Conservation (phyloP, 2,329 filamentous ascomycete species). For the Hysterium pulicare region DNA sequence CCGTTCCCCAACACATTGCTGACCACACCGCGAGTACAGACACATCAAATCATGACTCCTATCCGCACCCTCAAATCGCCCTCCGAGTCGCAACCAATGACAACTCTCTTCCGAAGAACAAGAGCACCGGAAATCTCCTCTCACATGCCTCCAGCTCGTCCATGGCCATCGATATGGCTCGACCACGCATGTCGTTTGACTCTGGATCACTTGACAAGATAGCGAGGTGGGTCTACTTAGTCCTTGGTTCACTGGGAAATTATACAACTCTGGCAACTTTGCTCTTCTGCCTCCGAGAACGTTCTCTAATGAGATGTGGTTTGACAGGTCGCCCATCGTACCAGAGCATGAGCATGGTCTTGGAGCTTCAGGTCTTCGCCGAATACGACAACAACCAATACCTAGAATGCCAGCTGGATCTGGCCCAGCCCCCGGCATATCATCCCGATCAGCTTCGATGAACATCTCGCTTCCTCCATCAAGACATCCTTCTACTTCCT, state of each 20-base stretch:
- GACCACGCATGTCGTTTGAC: slow-evolving; percentile 75
- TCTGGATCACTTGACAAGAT: slow-evolving; percentile 65
- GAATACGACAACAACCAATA: slow-evolving; percentile 85
- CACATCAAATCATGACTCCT: slow-evolving; percentile 32
- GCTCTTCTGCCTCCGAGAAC: no score
- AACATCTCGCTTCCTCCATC: slow-evolving; percentile 61
- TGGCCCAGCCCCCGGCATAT: slow-evolving; percentile 28
- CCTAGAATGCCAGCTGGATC: slow-evolving; percentile 53
- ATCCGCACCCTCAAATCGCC: slow-evolving; percentile 18
- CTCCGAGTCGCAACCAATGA: slow-evolving; percentile 24
- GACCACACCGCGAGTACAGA: slow-evolving; percentile 17
- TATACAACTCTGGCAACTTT: no score
- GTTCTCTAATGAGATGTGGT: no score
- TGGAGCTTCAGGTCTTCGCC: slow-evolving; percentile 79
- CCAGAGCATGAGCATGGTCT: slow-evolving; percentile 84
- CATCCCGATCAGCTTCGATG: slow-evolving; percentile 67
- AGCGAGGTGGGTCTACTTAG: slow-evolving; percentile 60
- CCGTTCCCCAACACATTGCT: background rate
- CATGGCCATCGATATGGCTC: slow-evolving; percentile 53
- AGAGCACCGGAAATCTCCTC: slow-evolving; percentile 49
- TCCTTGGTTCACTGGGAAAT: background rate
- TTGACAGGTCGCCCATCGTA: slow-evolving; percentile 76
- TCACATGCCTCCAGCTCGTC: slow-evolving; percentile 26
- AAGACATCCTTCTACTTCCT: slow-evolving; percentile 44
- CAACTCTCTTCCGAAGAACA: slow-evolving; percentile 45